Conservation (phyloP, 352 stramenopile genomes). For the Pythium grandisporangium region DNA sequence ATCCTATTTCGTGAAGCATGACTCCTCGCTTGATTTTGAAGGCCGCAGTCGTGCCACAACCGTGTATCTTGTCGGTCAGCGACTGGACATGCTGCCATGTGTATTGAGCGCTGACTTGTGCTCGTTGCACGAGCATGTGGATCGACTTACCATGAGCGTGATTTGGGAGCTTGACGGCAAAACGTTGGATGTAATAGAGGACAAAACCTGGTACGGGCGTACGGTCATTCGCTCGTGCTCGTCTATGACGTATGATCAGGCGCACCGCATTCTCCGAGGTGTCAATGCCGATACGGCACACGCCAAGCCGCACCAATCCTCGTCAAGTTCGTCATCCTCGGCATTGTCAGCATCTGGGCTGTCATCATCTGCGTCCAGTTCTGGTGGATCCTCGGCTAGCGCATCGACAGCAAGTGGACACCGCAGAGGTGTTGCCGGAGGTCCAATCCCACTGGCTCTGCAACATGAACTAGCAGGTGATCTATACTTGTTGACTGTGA, state of each 20-base stretch:
- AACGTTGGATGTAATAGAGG: conserved; percentile 46
- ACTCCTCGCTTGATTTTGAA: conserved; percentile 95
- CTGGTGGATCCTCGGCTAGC: neutral
- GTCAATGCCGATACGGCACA: conserved; percentile 37
- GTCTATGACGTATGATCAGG: conserved; percentile 84
- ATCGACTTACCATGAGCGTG: conserved; percentile 87
- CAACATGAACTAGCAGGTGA: conserved; percentile 47
- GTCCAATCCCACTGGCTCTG: conserved; percentile 40
- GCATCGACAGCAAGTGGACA: no score
- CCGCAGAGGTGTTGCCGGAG: conserved; percentile 46
- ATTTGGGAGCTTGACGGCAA: conserved; percentile 86
- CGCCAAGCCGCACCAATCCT: neutral
- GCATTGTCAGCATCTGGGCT: no score
- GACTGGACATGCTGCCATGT: conserved; percentile 89
- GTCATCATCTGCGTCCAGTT: no score
- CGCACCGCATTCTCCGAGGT: conserved; percentile 61
- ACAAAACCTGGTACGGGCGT: conserved; percentile 78
- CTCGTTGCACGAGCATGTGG: conserved; percentile 85
- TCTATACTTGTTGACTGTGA: conserved; percentile 48
- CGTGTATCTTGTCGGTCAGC: conserved; percentile 96
- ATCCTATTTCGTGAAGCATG: conserved; percentile 96
- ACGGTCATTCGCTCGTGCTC: conserved; percentile 95
- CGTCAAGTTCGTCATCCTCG: no score
- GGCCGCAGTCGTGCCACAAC: conserved; percentile 86
- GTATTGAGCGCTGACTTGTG: conserved; percentile 87